A percentile compares a stretch with the other conserved stretches of the same genome.
Conservation (phyloP, 352 stramenopile genomes). For the Globisporangium parvum region DNA sequence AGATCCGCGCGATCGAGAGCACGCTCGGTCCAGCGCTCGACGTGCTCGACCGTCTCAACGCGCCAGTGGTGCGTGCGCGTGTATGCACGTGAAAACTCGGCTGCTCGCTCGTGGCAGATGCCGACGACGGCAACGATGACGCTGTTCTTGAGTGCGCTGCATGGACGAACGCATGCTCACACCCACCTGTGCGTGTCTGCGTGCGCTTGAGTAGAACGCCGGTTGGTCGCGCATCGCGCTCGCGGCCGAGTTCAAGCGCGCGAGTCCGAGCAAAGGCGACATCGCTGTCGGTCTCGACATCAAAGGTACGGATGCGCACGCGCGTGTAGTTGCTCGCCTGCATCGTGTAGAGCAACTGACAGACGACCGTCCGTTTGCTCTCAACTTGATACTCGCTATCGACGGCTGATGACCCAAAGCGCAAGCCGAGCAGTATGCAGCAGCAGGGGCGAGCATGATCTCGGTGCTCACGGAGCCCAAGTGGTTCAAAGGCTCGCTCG, state of each 20-base stretch:
- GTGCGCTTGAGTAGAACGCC: constrained; percentile 22
- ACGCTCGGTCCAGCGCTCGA: constrained; percentile 79
- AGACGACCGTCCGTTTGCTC: no score
- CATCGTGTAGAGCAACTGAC: no score
- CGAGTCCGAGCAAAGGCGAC: constrained; percentile 95
- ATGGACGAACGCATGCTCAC: not conserved
- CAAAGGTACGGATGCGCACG: constrained; percentile 16
- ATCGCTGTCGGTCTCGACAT: constrained; percentile 84
- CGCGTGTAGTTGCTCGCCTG: no score
- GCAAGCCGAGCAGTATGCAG: constrained; percentile 89
- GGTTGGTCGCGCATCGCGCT: constrained; percentile 85
- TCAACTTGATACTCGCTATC: not conserved
- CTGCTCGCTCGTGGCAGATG: no score
- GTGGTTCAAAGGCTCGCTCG: constrained; percentile 96
- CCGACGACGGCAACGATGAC: no score
- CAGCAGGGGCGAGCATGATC: constrained; percentile 93
- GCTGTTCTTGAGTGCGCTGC: constrained; percentile 4
- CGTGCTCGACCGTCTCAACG: constrained; percentile 82
- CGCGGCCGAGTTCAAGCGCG: constrained; percentile 98
- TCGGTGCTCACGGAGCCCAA: constrained; percentile 96
- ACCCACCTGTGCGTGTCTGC: not conserved
- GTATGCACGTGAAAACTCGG: no score
- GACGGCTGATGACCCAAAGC: constrained; percentile 28
- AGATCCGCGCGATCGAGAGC: constrained; percentile 81
- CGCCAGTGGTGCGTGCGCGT: constrained; percentile 43